Conservation (phyloP, 2,329 filamentous ascomycete species). For the Sarocladium kiliense region DNA sequence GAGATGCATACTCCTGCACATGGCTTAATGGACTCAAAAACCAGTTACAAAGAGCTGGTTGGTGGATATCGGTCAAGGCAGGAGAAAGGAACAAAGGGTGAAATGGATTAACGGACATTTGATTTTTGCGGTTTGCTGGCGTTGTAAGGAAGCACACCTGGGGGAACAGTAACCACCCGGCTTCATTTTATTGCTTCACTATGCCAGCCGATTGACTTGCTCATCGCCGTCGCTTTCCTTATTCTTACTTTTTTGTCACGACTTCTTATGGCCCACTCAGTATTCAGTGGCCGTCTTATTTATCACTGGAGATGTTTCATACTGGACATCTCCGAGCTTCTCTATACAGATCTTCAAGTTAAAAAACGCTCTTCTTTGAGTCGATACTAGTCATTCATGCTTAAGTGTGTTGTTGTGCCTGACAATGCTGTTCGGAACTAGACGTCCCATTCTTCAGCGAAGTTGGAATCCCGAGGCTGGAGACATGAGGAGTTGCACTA, state of each 20-base stretch:
- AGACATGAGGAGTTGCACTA: too few relatives aligned
- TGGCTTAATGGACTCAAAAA: slow-evolving; percentile 1
- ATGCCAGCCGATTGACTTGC: neutral
- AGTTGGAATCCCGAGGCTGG: too few relatives aligned
- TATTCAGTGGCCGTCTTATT: neutral
- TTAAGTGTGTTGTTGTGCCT: too few relatives aligned
- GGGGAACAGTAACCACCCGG: neutral
- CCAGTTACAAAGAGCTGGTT: neutral
- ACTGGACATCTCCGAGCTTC: neutral
- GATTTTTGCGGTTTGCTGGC: neutral
- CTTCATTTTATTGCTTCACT: neutral
- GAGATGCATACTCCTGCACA: neutral
- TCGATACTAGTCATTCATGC: too few relatives aligned
- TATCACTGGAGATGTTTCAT: neutral
- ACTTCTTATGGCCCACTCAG: neutral
- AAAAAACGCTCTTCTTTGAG: neutral
- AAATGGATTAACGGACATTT: neutral
- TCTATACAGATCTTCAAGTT: neutral
- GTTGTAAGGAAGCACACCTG: neutral
- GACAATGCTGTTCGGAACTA: too few relatives aligned
- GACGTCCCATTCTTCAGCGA: too few relatives aligned
- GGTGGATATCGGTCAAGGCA: slow-evolving; percentile 1
- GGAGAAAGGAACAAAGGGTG: slow-evolving; percentile 1
- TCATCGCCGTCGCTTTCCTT: neutral
- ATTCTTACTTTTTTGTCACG: neutral